Percentiles rank a stretch among this genome's conserved stretches.
Conservation (phyloP, 1,284 basidiomycete species). For the Ceratobasidium sp. region DNA sequence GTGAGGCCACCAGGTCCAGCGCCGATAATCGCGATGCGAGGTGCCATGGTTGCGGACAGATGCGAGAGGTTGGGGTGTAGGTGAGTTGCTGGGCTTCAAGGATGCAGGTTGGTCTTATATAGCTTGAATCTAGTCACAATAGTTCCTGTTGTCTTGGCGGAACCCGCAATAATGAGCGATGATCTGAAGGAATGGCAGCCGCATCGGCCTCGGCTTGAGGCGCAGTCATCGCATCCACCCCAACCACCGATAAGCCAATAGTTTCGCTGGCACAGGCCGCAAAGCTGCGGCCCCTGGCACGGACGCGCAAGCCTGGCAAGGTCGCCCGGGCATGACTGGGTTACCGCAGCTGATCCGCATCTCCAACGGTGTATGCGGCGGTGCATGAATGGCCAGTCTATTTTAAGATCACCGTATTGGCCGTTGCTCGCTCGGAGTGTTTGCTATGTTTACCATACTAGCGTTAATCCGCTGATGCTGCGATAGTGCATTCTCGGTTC, state of each 20-base stretch:
- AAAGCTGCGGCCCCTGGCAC: background rate
- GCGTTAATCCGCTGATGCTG: too few relatives aligned
- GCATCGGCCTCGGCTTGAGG: background rate
- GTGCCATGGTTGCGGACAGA: constrained; percentile 21
- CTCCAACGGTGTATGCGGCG: background rate
- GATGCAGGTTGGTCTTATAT: background rate
- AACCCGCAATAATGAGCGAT: background rate
- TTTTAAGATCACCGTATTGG: background rate
- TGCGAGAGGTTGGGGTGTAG: background rate
- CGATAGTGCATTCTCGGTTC: too few relatives aligned
- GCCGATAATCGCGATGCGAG: constrained; percentile 56
- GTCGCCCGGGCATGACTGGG: background rate
- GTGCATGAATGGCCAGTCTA: background rate
- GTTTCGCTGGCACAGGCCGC: background rate
- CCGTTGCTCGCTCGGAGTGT: background rate
- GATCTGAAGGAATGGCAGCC: background rate
- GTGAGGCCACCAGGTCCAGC: constrained; percentile 60
- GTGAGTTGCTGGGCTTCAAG: background rate
- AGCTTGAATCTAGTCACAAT: background rate
- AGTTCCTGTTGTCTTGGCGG: background rate
- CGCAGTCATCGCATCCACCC: too few relatives aligned
- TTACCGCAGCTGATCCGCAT: background rate
- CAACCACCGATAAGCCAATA: background rate
- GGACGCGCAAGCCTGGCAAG: background rate
- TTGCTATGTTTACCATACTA: background rate